phyloP scores from a whole-genome alignment of 208 protist genomes.

The Crithidia bombi region DNA sequence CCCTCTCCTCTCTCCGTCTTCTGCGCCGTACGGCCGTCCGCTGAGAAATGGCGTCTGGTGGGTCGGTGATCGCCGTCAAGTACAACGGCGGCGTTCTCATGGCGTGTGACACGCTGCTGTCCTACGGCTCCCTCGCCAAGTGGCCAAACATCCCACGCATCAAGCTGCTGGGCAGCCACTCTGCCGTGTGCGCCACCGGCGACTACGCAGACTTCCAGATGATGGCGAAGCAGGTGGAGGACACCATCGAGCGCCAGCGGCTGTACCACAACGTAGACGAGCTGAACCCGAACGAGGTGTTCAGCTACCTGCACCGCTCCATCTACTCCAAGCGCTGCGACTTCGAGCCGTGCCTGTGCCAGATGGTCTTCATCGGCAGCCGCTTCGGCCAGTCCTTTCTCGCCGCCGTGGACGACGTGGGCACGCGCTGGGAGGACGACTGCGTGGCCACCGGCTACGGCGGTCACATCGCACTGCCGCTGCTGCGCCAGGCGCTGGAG shows the following conservation, averaged over 20 bases:
- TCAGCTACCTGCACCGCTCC: constrained; percentile 92
- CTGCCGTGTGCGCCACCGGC: constrained; percentile 93
- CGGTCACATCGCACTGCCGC: constrained; percentile 93
- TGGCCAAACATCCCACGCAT: constrained; percentile 94
- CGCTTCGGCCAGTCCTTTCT: constrained; percentile 92
- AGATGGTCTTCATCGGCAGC: constrained; percentile 94
- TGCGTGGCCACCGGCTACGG: constrained; percentile 96
- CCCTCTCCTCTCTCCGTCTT: background rate
- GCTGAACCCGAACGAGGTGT: constrained; percentile 89
- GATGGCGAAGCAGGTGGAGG: constrained; percentile 76
- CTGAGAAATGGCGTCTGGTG: constrained; percentile 93
- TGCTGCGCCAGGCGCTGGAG: constrained; percentile 93
- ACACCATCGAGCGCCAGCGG: constrained; percentile 77
- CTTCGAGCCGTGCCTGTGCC: constrained; percentile 96
- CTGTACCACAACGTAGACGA: constrained; percentile 83
- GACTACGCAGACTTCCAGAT: constrained; percentile 98
- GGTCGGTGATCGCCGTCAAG: constrained; percentile 96
- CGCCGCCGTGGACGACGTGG: constrained; percentile 94
- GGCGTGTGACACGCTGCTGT: constrained; percentile 96
- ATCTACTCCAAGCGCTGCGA: constrained; percentile 96
- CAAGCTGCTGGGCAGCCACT: constrained; percentile 84
- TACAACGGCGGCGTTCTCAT: constrained; percentile 97
- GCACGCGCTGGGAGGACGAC: constrained; percentile 94
- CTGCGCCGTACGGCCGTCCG: background rate
- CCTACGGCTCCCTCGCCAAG: constrained; percentile 97